Evolutionary conservation across 2,329 filamentous ascomycete genomes (phyloP).

Genomic region (Penicillium sp.): DNA sequence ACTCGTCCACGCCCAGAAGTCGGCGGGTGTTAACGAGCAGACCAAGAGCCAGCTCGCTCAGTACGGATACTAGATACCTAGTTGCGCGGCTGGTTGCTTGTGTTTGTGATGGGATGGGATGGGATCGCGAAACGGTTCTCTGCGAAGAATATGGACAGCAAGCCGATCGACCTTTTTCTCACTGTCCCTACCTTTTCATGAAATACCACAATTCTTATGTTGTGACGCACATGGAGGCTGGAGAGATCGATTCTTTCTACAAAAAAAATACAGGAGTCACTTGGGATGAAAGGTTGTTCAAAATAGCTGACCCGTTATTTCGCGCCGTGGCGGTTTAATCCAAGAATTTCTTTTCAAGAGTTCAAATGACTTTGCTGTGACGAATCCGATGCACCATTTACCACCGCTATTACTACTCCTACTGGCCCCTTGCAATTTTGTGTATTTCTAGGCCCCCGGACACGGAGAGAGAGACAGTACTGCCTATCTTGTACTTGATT

Average conservation of each 20-base stretch:
- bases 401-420: no score
- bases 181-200: conserved; percentile 27
- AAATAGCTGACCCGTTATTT: conserved; percentile 36
- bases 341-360: conserved; percentile 33
- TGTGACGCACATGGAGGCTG: conserved; percentile 35
- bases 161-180: conserved; percentile 35
- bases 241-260: no score
- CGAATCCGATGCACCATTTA: no score
- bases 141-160: conserved; percentile 35
- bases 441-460: no score
- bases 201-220: conserved; percentile 31
- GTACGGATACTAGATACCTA: conserved; percentile 71
- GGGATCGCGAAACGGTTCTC: conserved; percentile 35
- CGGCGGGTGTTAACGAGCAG: no score
- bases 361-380: conserved; percentile 27
- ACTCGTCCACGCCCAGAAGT: no score
- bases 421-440: no score
- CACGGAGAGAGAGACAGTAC: no score
- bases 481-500: no score
- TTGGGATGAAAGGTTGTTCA: conserved; percentile 36
- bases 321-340: conserved; percentile 38
- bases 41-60: conserved; percentile 78
- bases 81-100: conserved; percentile 34
- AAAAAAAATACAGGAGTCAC: conserved; percentile 33
- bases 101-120: conserved; percentile 34